These are phyloP conservation scores for Tulasnella sp. DNA, from an alignment of 768 basidiomycete genomes.

Conservation along the genomic window DNA sequence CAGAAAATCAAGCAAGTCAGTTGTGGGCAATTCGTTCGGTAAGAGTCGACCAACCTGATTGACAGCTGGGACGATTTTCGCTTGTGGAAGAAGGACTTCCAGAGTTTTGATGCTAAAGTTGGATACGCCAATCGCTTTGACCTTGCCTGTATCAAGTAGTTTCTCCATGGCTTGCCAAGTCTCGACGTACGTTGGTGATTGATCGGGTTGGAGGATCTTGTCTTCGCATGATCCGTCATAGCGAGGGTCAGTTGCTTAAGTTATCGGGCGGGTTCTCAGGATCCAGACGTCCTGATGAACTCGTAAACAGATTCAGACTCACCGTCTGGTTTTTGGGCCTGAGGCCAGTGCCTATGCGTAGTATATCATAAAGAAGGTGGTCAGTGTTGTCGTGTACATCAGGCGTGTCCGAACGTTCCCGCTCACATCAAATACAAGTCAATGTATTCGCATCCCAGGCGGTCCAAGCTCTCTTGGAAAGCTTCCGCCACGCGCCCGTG, in stretches of 20 bases:
- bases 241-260: neutral
- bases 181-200: conserved; percentile 54
- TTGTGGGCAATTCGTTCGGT: neutral
- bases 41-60: conserved; percentile 52
- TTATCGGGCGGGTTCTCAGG: neutral
- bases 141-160: conserved; percentile 57
- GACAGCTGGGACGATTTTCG: conserved; percentile 68
- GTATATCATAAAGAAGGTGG: neutral
- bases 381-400: neutral
- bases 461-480: conserved; percentile 45
- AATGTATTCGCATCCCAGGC: conserved; percentile 47
- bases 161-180: conserved; percentile 80
- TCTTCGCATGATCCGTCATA: neutral
- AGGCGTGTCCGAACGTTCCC: neutral
- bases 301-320: neutral
- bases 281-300: neutral
- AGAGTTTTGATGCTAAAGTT: conserved; percentile 71
- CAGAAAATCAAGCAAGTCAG: conserved; percentile 39
- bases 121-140: conserved; percentile 52
- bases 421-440: conserved; percentile 46
- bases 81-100: conserved; percentile 62
- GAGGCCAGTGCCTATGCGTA: conserved; percentile 40
- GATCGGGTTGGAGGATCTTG: conserved; percentile 17
- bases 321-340: conserved; percentile 28
- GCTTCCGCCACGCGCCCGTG: conserved; percentile 44